Evolutionary conservation across 2,329 filamentous ascomycete species (phyloP).

Genomic region (Aspergillus aculeatus): DNA sequence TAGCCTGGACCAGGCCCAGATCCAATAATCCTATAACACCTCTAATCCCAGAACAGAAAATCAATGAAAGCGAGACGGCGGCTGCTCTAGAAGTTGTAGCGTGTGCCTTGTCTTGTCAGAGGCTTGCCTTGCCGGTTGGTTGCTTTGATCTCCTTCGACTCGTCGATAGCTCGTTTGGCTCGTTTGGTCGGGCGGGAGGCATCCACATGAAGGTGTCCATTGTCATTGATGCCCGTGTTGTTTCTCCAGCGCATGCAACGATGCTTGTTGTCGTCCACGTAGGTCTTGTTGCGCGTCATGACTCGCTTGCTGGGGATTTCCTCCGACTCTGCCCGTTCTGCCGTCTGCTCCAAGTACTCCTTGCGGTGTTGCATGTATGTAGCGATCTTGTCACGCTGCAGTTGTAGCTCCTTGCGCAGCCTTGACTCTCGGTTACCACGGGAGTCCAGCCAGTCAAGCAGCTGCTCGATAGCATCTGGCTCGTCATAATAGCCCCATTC

Average conservation of each 20-base stretch:
- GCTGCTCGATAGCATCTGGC: constrained; percentile 69
- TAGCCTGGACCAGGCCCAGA: constrained; percentile 9
- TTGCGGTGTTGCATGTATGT: constrained; percentile 78
- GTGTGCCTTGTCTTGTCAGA: constrained; percentile 51
- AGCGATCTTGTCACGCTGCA: constrained; percentile 72
- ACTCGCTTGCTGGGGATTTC: constrained; percentile 52
- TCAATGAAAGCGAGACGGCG: neutral
- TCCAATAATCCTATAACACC: constrained; percentile 2
- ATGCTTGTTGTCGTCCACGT: constrained; percentile 55
- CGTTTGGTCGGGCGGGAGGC: constrained; percentile 53
- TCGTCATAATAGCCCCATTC: constrained; percentile 95
- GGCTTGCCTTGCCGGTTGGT: constrained; percentile 52
- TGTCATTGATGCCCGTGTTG: constrained; percentile 56
- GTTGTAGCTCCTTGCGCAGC: constrained; percentile 79
- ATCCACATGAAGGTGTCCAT: constrained; percentile 62
- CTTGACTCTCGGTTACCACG: constrained; percentile 83
- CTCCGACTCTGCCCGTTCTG: constrained; percentile 51
- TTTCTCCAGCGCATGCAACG: constrained; percentile 68
- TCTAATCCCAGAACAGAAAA: constrained; percentile 3
- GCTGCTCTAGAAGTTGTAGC: constrained; percentile 44
- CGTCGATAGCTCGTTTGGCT: constrained; percentile 45
- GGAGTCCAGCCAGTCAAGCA: constrained; percentile 85
- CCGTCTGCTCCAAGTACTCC: constrained; percentile 62
- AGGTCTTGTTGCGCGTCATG: constrained; percentile 62
- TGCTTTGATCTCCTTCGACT: constrained; percentile 40